Evolutionary conservation across 257 asterid species (phyloP), one percentile per base, ranked within the genome.

Genomic region (Cordia subcordata): DNA sequence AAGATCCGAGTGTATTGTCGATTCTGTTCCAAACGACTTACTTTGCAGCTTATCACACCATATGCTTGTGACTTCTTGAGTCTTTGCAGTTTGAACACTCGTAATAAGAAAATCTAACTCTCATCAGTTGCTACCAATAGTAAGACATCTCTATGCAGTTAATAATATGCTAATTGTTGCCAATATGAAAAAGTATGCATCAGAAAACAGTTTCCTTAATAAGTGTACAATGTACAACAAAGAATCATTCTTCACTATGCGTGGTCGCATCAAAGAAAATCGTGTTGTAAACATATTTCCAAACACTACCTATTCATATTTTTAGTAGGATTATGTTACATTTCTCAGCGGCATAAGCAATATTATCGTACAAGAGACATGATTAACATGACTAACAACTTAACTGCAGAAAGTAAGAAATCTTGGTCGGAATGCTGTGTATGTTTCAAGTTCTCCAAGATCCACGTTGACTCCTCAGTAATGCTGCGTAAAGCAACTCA

Each of bases 401-500:
- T 18, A 13, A 35, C n/a, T n/a, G n/a, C n/a, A n/a, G n/a, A n/a
- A n/a, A n/a, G n/a, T n/a, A n/a, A 12, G 47, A 16, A 53, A 42
- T 6, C 6, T 27, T 6, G 35, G 3, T 27, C 6, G 35, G 6
- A 27, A 27, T 27, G 4, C 6, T 27, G 35, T 1, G 6, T 27
- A 1, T 27, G 35, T 27, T 27, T 68, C 76, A 77, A 22, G 46
- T 55, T 61, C 72, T 64, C 85, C 87, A 81, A 49, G 82, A 83
- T 44, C 92, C 88, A 67, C 61, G 66, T 47, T 84, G 78, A 1
- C 69, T 61, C 72, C 77, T 76, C 64, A 88, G 66, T 12, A 92
- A 85, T 12, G 91, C 77, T n/a, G 64, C 93, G 5, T 88, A 92
- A 4, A 92, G 82, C 75, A 92, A 69, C 79, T 91, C 87, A 18